phyloP scores from a whole-genome alignment of 2,329 filamentous ascomycete species.

The Metarhizium humberi region DNA sequence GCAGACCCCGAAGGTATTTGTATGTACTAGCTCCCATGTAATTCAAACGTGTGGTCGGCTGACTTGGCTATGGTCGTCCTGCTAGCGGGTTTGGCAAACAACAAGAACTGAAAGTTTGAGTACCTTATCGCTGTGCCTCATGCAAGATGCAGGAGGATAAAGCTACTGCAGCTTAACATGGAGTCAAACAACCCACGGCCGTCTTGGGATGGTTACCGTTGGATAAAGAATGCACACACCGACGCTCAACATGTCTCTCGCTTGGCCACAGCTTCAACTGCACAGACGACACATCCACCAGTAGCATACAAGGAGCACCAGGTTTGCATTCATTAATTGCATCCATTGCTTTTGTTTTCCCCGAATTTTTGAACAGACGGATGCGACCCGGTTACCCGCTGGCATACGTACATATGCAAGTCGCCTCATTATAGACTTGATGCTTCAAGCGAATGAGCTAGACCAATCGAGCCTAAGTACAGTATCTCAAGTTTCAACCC shows the following conservation, averaged over 20 bases:
- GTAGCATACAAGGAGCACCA: neutral
- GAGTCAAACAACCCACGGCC: no score
- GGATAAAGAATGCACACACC: neutral
- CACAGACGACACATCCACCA: neutral
- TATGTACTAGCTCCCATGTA: neutral
- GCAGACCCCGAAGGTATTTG: no score
- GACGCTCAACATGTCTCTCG: neutral
- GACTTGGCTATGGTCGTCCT: neutral
- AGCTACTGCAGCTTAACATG: neutral
- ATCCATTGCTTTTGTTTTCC: neutral
- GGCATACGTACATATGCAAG: neutral
- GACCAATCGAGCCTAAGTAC: neutral
- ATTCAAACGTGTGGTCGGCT: neutral
- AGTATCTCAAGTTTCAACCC: neutral
- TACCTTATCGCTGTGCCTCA: neutral
- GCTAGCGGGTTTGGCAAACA: neutral
- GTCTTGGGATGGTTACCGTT: neutral
- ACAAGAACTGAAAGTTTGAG: neutral
- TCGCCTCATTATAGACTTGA: neutral
- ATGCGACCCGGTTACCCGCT: neutral
- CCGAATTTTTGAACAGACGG: neutral
- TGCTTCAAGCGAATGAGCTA: neutral
- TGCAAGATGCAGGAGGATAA: neutral
- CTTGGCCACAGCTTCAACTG: neutral
- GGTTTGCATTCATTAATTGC: neutral